Conservation (phyloP, 2,329 filamentous ascomycete genomes). For the Helotiales sp. region DNA sequence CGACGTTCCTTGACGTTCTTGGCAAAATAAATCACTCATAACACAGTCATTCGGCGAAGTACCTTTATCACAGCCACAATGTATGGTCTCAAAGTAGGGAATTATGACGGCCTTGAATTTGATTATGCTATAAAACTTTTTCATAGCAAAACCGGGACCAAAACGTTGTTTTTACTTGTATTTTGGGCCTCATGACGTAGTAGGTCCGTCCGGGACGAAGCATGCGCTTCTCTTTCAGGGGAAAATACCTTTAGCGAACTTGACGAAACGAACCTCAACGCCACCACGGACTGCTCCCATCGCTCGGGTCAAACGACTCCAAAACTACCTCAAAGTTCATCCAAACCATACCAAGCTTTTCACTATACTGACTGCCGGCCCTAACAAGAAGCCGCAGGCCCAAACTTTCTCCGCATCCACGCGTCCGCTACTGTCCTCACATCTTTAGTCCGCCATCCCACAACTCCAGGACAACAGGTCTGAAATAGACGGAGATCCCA, state of each 20-base stretch:
- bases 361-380: not conserved
- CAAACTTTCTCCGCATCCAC: conserved; percentile 48
- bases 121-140: no score
- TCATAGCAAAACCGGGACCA: no score
- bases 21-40: not conserved
- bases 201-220: no score
- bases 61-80: not conserved
- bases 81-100: not conserved
- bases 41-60: not conserved
- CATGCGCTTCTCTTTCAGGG: no score
- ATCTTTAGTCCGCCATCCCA: conserved; percentile 57
- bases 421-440: conserved; percentile 47
- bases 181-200: no score
- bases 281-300: no score
- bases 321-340: no score
- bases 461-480: conserved; percentile 51
- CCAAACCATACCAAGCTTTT: no score
- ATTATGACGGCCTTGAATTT: not conserved
- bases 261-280: no score
- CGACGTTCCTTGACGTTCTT: not conserved
- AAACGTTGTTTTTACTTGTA: no score
- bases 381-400: conserved; percentile 31
- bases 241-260: no score
- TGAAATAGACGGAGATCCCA: conserved; percentile 45
- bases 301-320: no score